Evolutionary conservation across 441 rosid species (phyloP).

Genomic region (Cnidoscolus chayamansa): DNA sequence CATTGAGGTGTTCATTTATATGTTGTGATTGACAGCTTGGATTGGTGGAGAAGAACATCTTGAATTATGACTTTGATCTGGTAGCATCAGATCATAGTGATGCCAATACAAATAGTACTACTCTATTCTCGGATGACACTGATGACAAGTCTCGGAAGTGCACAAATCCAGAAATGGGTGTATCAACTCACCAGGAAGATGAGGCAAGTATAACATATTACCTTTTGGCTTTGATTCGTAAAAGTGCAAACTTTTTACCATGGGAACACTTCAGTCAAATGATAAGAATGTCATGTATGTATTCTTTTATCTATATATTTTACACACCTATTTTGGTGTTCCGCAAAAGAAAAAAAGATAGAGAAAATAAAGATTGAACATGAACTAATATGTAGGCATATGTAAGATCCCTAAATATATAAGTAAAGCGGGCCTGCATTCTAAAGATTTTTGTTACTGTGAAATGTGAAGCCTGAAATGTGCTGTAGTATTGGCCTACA

Average conservation of each 20-base stretch:
- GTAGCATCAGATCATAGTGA: conserved; percentile 90
- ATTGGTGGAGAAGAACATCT: conserved; percentile 77
- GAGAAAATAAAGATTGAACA: not conserved
- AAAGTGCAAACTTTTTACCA: not conserved
- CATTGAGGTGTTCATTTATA: conserved; percentile 11
- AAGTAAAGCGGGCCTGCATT: not conserved
- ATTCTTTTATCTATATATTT: too few relatives aligned
- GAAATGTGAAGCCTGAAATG: not conserved
- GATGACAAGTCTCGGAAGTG: conserved; percentile 76
- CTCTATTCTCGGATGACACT: conserved; percentile 82
- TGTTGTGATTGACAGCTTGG: conserved; percentile 72
- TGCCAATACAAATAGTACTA: conserved; percentile 91
- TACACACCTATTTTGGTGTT: too few relatives aligned
- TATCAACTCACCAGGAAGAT: conserved; percentile 56
- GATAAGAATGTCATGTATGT: too few relatives aligned
- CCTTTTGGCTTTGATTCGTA: conserved; percentile 13
- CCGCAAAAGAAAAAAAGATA: too few relatives aligned
- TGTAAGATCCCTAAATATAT: not conserved
- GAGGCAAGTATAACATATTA: conserved; percentile 50
- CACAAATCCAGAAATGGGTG: conserved; percentile 49
- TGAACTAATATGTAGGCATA: not conserved
- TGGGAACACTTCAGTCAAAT: not conserved
- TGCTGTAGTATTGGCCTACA: not conserved
- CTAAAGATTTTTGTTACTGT: not conserved
- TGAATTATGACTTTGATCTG: conserved; percentile 76